A percentile compares a stretch with the other conserved stretches of the same genome.
These are phyloP conservation scores for Escovopsis sp. DNA, from an alignment of 2,329 filamentous ascomycete genomes.

Conservation along the genomic window DNA sequence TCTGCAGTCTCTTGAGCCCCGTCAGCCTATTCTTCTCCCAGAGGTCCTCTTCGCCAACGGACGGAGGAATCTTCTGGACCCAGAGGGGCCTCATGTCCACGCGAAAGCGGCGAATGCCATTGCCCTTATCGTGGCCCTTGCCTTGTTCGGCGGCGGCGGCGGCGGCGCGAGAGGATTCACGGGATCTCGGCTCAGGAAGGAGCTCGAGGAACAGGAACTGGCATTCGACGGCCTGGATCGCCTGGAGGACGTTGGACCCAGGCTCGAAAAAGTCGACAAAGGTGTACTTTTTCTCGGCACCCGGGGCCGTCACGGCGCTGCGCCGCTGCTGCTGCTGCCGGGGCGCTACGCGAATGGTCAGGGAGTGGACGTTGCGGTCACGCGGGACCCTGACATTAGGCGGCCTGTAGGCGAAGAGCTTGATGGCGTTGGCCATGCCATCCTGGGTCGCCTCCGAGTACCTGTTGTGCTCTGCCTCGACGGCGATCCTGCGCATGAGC, in stretches of 20 bases:
- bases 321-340: conserved; percentile 1
- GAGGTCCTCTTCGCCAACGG: conserved; percentile 1
- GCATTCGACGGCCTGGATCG: conserved; percentile 18
- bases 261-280: conserved; percentile 22
- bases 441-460: conserved; percentile 10
- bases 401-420: conserved; percentile 16
- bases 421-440: conserved; percentile 21
- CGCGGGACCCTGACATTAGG: conserved; percentile 7
- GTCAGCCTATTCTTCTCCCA: conserved; percentile 10
- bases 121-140: too few relatives aligned
- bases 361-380: conserved; percentile 19
- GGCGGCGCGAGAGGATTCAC: background rate
- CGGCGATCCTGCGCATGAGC: conserved; percentile 24
- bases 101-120: conserved; percentile 4
- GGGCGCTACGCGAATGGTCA: conserved; percentile 27
- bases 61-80: background rate
- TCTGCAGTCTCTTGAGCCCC: conserved; percentile 1
- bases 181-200: conserved; percentile 6
- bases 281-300: conserved; percentile 13
- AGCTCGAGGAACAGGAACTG: conserved; percentile 22
- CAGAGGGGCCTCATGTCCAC: conserved; percentile 8
- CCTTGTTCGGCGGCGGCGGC: conserved; percentile 1
- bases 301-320: conserved; percentile 1
- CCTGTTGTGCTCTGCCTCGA: conserved; percentile 29
- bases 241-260: conserved; percentile 13